Base-by-base conservation (phyloP, 495 filamentous ascomycete species). In the Pyronema domesticum region DNA sequence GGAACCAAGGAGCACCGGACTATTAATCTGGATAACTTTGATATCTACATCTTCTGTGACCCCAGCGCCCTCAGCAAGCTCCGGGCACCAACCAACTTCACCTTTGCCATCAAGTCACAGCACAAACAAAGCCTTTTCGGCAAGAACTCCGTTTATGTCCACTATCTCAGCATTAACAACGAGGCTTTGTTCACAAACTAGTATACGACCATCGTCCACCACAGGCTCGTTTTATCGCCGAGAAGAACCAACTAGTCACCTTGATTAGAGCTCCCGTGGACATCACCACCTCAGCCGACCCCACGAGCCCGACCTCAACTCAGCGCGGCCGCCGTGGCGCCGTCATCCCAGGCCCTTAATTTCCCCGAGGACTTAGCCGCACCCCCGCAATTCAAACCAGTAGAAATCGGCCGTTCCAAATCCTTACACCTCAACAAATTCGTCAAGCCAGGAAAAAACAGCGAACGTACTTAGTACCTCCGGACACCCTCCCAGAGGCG, bases 1-100 rank as follows among this genome's bases (percentile, higher is more conserved):
- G 75, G 80, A 39, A 82, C 81, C 80, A 83, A 94, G 48, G 64
- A 69, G 9, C 67, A 72, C 0, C 82, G 77, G 56, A 71, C 91
- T 34, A 95, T 93, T 64, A 85, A 94, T 66, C 67, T 96, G 11
- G 86, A 88, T 8, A 91, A 95, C 65, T 96, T 89, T 60, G 91
- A 98, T 60, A 83, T 94, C 40, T 95, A 94, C 67, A 76, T 73
- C 7, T 82, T 85, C 7, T 81, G 76, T 3, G 72, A 79, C 39
- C 37, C 68, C 78, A 51, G 67, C 70, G 35, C 76, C 76, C 39
- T 76, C 80, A 54, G 91, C n/a, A 76, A 80, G 55, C 69, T 89
- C 54, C 83, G 77, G 58, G 81, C 83, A 1, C 85, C 85, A 0
- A 89, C 86, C 60, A 81, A 80, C 61, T 72, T 80, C 53, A 94